Conservation (phyloP, 2,329 filamentous ascomycete genomes). For the Aspergillus japonicus region DNA sequence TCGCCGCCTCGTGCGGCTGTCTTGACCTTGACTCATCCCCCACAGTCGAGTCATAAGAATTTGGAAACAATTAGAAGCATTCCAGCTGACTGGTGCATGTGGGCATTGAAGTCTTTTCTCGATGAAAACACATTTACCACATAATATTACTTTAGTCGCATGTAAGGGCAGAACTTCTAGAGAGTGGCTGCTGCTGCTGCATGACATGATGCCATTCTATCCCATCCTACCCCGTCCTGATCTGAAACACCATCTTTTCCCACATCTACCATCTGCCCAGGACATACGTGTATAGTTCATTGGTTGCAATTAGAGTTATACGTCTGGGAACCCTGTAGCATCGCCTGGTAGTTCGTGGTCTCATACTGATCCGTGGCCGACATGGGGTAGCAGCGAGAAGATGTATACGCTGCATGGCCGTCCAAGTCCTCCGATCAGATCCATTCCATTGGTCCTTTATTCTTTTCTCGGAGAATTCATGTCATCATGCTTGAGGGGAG, state of each 20-base stretch:
- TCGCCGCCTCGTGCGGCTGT: conserved; percentile 17
- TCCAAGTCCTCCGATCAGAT: not conserved
- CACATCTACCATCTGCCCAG: not conserved
- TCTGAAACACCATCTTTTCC: not conserved
- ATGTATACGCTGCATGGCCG: not conserved
- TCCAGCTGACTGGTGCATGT: not conserved
- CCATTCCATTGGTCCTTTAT: conserved; percentile 2
- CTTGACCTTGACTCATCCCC: conserved; percentile 21
- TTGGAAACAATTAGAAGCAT: not conserved
- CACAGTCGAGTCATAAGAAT: not conserved
- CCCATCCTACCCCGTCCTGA: not conserved
- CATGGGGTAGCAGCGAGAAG: not conserved
- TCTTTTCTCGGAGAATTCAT: not conserved
- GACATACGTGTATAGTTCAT: not conserved
- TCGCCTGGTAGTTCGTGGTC: conserved; percentile 8
- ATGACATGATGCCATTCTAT: not conserved
- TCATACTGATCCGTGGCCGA: conserved; percentile 4
- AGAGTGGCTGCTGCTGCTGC: not conserved
- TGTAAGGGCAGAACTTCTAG: not conserved
- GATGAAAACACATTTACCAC: not conserved
- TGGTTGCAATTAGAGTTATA: not conserved
- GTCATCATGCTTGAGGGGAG: conserved; percentile 56
- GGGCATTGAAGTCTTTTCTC: not conserved
- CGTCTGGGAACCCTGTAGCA: conserved; percentile 1
- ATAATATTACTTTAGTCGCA: not conserved